Evolutionary conservation across 2,329 filamentous ascomycete species (phyloP).

Genomic region (Penicillium paneum): DNA sequence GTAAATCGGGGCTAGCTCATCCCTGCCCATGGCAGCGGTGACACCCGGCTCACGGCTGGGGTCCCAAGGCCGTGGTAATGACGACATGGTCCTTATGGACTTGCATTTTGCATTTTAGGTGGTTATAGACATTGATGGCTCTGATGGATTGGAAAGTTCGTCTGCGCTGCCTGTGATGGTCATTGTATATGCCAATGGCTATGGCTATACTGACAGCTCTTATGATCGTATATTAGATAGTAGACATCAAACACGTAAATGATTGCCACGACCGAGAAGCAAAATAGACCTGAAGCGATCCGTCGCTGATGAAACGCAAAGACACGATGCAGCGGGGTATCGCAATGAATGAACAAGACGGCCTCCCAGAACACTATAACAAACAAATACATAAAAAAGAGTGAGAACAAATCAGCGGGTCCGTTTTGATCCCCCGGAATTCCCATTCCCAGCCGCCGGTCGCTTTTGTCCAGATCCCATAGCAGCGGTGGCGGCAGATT

Average conservation of each 20-base stretch:
- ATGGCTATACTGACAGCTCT: background rate
- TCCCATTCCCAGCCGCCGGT: constrained; percentile 25
- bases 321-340: constrained; percentile 24
- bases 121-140: background rate
- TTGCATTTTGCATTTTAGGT: background rate
- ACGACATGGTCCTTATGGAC: constrained; percentile 14
- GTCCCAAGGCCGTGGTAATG: constrained; percentile 17
- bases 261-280: background rate
- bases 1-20: background rate
- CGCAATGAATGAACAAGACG: constrained; percentile 23
- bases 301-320: constrained; percentile 8
- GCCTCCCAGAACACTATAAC: constrained; percentile 18
- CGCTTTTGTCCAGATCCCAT: constrained; percentile 32
- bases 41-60: constrained; percentile 3
- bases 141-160: background rate
- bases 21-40: constrained; percentile 1
- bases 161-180: background rate
- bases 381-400: constrained; percentile 8
- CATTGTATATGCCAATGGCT: background rate
- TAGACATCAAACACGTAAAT: background rate
- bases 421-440: constrained; percentile 34
- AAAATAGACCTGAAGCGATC: constrained; percentile 6
- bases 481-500: constrained; percentile 17
- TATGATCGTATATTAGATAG: background rate
- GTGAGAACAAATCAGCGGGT: constrained; percentile 24